Evolutionary conservation across 1,284 basidiomycete genomes (phyloP), one percentile per base, ranked within the genome.

Genomic region (Cutaneotrichosporon cyanovorans): DNA sequence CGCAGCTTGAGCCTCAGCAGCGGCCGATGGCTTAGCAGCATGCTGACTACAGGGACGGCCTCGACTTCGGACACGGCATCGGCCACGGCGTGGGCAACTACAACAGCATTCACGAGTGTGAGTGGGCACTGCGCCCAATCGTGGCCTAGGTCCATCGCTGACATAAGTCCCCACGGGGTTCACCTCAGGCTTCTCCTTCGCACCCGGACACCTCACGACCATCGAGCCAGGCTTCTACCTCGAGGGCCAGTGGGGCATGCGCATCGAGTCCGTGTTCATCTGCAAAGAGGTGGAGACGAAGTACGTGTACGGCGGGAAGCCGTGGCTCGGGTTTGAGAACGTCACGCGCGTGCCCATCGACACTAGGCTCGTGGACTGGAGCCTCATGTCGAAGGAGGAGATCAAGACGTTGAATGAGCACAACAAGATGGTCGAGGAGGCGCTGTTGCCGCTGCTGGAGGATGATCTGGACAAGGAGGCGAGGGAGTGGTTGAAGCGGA

Each of bases 271-370:
- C 48, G 83, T 85, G 10, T 75, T 88, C 38, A 74, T 78, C 30
- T 85, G 89, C 33, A 78, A 79, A 53, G 77, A 77, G 42, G 78
- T 85, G 39, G 77, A 77, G 75, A 57, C 55, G 18, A 52, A 46
- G 48, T 55, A 53, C 61, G 77, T 82, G 57, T 85, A 82, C 69
- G 84, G 80, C 50, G 82, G 81, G 20, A 77, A 81, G 57, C 72
- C 80, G 34, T 93, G 85, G 84, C 78, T 91, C 20, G 82, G 82
- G 5, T 93, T 92, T 64, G 87, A 92, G 70, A 82, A 85, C 11
- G 74, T 93, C 53, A 92, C 91, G 3, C 84, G 83, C 46, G 89
- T 92, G 5, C 93, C 95, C 0, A 95, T 98, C 62, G 87, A 93
- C 73, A 87, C 86, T 3, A 80, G 81, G 57, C 84, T 98, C 78